Evolutionary conservation across 768 basidiomycete genomes (phyloP).

Genomic region (Tricholoma sp.): DNA sequence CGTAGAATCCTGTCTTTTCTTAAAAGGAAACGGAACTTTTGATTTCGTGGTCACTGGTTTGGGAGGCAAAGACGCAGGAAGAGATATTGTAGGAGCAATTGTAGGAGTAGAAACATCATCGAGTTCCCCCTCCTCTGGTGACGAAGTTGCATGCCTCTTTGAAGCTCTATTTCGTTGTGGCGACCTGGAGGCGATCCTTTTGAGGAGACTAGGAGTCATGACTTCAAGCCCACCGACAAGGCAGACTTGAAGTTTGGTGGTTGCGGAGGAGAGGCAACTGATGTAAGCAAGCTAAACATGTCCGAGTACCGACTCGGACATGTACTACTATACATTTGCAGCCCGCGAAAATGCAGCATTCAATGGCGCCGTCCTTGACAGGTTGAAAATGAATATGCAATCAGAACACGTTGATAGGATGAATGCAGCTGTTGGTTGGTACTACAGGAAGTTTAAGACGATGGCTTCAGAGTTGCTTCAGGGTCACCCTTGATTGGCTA

Average conservation of each 20-base stretch:
- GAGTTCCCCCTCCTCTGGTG: constrained; percentile 81
- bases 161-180: constrained; percentile 41
- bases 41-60: constrained; percentile 31
- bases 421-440: neutral
- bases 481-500: too few relatives aligned
- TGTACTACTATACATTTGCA: neutral
- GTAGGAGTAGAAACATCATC: constrained; percentile 43
- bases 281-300: too few relatives aligned
- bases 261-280: constrained; percentile 11
- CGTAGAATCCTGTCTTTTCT: constrained; percentile 37
- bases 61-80: constrained; percentile 26
- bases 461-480: neutral
- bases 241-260: constrained; percentile 9
- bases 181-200: constrained; percentile 57
- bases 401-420: neutral
- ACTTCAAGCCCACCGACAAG: constrained; percentile 1
- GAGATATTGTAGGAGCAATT: constrained; percentile 15
- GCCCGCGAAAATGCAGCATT: neutral
- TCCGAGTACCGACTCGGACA: neutral
- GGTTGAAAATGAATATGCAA: neutral
- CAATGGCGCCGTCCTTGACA: neutral
- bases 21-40: constrained; percentile 76
- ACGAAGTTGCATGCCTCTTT: constrained; percentile 58
- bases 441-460: neutral
- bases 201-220: constrained; percentile 31